Base-by-base conservation (phyloP, 768 basidiomycete species). In the Mycena filopes region DNA sequence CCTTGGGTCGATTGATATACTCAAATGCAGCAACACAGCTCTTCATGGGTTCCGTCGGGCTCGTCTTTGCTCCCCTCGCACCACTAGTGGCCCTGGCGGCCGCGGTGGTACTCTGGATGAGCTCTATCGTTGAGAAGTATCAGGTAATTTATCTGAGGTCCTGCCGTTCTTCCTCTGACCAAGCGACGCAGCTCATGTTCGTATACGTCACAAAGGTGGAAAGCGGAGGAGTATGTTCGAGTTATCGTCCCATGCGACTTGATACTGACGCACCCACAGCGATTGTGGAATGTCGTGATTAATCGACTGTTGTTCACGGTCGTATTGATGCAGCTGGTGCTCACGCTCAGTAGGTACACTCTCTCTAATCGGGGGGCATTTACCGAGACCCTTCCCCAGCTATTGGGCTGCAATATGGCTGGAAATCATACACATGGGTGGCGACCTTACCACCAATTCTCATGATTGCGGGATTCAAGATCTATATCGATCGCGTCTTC, bases 21-120 rank as follows among this genome's bases (percentile, higher is more conserved):
- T 57, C 4, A 53, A 8, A 29, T 25, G 8, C 3, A 15, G 28
- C 9, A 28, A 18, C 6, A 45, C 69, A 91, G 89, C 79, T 95
- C 42, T 95, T 96, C 79, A 94, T 95, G 90, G 92, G 82, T n/a
- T 86, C 93, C n/a, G 94, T 99, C 49, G 96, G 90, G 0, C 78
- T 99, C 51, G 90, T 98, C 20, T 99, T 99, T 72, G 95, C 97
- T 0, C 97, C 97, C 16, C 81, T 99, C 8, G 96, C 97, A 0
- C 98, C 98, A 1, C 79, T 99, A 31, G 96, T 99, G 18, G 86
- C 85, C 11, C 83, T 96, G 28, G 93, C 92, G 20, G 94, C 89
- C 15, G 90, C 90, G 3, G 75, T 91, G 33, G 94, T 98, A 23
- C 93, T 96, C 76, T 98, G 95, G 93, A 80, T 91, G 72, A 87